Base-by-base conservation (phyloP, 78 protist genomes). In the Isochrysis galbana region DNA sequence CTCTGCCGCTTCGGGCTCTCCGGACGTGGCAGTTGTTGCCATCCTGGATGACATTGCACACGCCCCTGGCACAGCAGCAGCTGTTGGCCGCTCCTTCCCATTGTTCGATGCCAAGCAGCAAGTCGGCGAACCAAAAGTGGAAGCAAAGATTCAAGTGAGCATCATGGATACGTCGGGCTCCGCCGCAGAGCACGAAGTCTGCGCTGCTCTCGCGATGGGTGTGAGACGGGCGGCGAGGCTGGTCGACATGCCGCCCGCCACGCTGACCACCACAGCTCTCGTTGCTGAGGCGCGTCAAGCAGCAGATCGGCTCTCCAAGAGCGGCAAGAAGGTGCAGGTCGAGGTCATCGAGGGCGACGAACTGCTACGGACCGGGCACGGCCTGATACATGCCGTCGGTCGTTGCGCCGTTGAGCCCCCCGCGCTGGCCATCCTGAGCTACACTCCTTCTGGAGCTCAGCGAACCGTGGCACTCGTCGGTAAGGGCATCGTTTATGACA, bases 361-460 rank as follows among this genome's bases (percentile, higher is more conserved):
- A 22, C 91, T 94, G 36, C 90, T n/a, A 21, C 78, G 22, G 41
- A 34, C 34, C 7, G 95, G 95, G 39, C 78, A 72, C 34, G 93
- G 93, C 22, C 86, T 70, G 38, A 7, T 94, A 44, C 91, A 34
- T 45, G 46, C n/a, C n/a, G 95, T 94, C 5, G 95, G 95, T 29
- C 54, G 45, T 41, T 93, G 92, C 5, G 93, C 95, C 5, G 91
- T 19, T 70, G n/a, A 80, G 46, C 90, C 88, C 5, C 90, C 95
- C 5, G 86, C 87, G 3, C 93, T 94, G 36, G 93, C 42, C 39
- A 41, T 87, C 23, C 91, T 94, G 45, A 22, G 48, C 70, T 23
- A 91, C 82, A 41, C 36, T 5, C 80, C 80, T 2, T 36, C 2
- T 17, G 41, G 21, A 2, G 42, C 80, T 23, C 7, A 11, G 32